phyloP scores from a whole-genome alignment of 2,329 filamentous ascomycete species.

The Calonectria pteridis region DNA sequence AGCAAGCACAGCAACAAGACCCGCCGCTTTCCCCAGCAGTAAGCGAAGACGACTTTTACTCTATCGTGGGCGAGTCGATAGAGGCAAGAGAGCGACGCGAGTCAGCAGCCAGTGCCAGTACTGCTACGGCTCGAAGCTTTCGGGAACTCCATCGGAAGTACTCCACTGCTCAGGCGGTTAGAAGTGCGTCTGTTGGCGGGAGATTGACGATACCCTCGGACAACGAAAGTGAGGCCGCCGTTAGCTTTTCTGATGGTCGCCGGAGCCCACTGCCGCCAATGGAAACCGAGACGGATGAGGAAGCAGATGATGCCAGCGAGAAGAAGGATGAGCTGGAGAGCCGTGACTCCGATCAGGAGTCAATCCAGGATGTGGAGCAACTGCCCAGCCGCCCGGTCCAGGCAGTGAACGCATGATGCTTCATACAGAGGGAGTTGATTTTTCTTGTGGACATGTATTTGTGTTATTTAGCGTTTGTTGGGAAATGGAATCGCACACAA shows the following conservation, averaged over 20 bases:
- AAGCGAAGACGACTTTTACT: slow-evolving; percentile 65
- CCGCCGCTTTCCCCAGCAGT: slow-evolving; percentile 51
- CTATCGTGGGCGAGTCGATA: slow-evolving; percentile 59
- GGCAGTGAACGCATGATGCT: slow-evolving; percentile 49
- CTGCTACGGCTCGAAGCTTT: slow-evolving; percentile 75
- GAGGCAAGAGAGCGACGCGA: slow-evolving; percentile 66
- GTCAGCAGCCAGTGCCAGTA: slow-evolving; percentile 75
- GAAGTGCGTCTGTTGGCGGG: slow-evolving; percentile 55
- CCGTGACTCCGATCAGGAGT: slow-evolving; percentile 47
- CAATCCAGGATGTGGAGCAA: slow-evolving; percentile 44
- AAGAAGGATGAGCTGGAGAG: slow-evolving; percentile 47
- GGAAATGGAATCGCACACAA: slow-evolving; percentile 24
- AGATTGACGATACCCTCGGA: slow-evolving; percentile 64
- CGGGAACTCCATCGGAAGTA: slow-evolving; percentile 72
- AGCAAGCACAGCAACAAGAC: slow-evolving; percentile 59
- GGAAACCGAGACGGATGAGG: slow-evolving; percentile 55
- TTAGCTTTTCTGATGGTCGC: slow-evolving; percentile 71
- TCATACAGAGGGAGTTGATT: not conserved
- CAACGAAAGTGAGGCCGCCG: slow-evolving; percentile 70
- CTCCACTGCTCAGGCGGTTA: slow-evolving; percentile 64
- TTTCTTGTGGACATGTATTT: slow-evolving; percentile 33
- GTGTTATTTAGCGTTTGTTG: slow-evolving; percentile 46
- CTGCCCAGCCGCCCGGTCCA: slow-evolving; percentile 48
- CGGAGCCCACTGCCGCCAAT: slow-evolving; percentile 68
- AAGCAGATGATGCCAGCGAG: slow-evolving; percentile 27